Base-by-base conservation (phyloP, 1,284 basidiomycete species). In the Rhodotorula sp. region DNA sequence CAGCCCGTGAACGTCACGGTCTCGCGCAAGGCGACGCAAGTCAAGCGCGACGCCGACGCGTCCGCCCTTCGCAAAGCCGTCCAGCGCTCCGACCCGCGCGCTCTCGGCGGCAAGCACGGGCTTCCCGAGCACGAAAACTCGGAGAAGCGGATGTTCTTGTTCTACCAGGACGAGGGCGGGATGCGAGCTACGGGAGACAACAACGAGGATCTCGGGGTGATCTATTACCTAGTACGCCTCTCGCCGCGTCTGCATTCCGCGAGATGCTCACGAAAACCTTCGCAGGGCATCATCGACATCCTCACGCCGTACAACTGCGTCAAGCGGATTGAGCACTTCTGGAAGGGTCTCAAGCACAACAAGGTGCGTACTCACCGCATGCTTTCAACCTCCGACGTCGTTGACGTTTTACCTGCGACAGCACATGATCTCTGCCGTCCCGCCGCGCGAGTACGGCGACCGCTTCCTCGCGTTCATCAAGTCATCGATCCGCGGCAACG, bases 141-240 rank as follows among this genome's bases (percentile, higher is more conserved):
- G 0, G 92, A 96, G 76, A 85, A 91, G 31, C 86, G 88, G 58
- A 87, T 92, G 72, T 94, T 95, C 79, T 80, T 96, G 48, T 99
- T 98, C 81, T 98, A 97, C 79, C 92, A 95, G 78, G 94, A 99
- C 78, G 96, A 99, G 78, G 94, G 94, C 31, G 95, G 96, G 1
- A 81, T 96, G 68, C 86, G 89, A 37, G 92, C 93, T 34, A 96
- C 94, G 22, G 88, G 95, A 79, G 92, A 95, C 76, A 80, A 80
- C 30, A 95, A 98, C 79, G 83, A 85, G 44, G 81, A 85, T 6
- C 81, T 89, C 80, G 87, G 89, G 74, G 87, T 86, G 61, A 91
- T 99, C 70, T 99, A 98, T 81, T 99, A 99, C 80, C 72, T 82
- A 26, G 81, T 80, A 46, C 76, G 80, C 47, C 22, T 34, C 13